A percentile compares a stretch with the other conserved stretches of the same genome.
These are phyloP conservation scores for Austropuccinia psidii DNA, from an alignment of 1,284 basidiomycete species.

Conservation along the genomic window DNA sequence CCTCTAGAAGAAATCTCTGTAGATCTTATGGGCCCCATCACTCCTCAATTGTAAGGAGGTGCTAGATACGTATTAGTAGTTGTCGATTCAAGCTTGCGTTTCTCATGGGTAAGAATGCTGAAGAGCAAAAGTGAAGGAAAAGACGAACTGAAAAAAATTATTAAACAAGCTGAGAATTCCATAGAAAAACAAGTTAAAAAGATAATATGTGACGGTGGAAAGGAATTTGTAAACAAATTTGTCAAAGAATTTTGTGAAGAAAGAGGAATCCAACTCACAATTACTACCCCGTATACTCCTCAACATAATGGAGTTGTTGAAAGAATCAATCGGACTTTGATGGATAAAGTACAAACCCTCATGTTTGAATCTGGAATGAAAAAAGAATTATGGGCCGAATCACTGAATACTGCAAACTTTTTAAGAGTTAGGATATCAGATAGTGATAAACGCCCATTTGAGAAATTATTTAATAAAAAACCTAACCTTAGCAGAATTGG, in stretches of 20 bases:
- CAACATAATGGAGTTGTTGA: conserved; percentile 1
- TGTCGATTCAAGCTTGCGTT: no score
- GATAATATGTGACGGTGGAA: conserved; percentile 4
- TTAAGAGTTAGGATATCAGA: no score
- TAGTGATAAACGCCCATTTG: neutral
- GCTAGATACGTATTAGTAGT: no score
- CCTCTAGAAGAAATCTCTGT: no score
- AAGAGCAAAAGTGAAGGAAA: neutral
- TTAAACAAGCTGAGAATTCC: neutral
- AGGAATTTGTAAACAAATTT: neutral
- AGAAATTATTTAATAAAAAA: neutral
- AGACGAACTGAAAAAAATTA: no score
- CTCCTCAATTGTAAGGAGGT: neutral
- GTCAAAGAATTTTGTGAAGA: neutral
- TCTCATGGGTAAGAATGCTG: no score
- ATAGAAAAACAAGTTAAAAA: conserved; percentile 1
- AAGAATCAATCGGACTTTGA: neutral
- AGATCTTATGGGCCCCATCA: no score
- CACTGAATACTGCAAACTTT: no score
- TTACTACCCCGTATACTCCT: conserved; percentile 1
- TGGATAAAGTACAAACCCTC: neutral
- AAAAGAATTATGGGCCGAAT: neutral
- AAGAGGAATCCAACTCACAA: neutral
- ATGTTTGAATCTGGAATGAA: neutral
- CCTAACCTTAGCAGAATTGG: neutral